Conservation (phyloP, 352 stramenopile species). For the Bremia lactucae region DNA sequence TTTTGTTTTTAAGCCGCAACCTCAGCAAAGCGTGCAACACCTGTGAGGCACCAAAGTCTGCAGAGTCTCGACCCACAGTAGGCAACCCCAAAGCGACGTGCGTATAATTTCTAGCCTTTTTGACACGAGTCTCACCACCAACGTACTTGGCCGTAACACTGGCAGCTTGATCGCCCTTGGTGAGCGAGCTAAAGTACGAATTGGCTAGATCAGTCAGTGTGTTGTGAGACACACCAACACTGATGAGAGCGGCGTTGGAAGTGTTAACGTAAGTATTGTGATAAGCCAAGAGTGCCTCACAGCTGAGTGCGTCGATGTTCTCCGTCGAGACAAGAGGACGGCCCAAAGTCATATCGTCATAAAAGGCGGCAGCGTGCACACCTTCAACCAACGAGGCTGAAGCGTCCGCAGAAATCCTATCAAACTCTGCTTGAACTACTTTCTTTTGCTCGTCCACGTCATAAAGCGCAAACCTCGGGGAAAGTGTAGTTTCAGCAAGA, state of each 20-base stretch:
- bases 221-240: slow-evolving; percentile 49
- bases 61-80: slow-evolving; percentile 32
- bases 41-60: slow-evolving; percentile 40
- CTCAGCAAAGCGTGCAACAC: slow-evolving; percentile 61
- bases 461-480: slow-evolving; percentile 67
- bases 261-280: slow-evolving; percentile 66
- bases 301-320: slow-evolving; percentile 41
- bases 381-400: slow-evolving; percentile 39
- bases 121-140: slow-evolving; percentile 67
- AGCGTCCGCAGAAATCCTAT: slow-evolving; percentile 29
- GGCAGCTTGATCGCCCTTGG: slow-evolving; percentile 15
- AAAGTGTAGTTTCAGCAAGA: slow-evolving; percentile 67
- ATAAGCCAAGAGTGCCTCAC: slow-evolving; percentile 44
- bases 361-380: slow-evolving; percentile 70
- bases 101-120: slow-evolving; percentile 46
- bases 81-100: slow-evolving; percentile 68
- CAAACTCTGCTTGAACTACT: slow-evolving; percentile 44
- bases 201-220: slow-evolving; percentile 55
- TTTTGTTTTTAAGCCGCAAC: slow-evolving; percentile 51
- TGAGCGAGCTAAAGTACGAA: slow-evolving; percentile 44
- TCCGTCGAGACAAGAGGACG: slow-evolving; percentile 35
- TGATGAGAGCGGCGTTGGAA: slow-evolving; percentile 44
- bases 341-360: slow-evolving; percentile 65
- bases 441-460: slow-evolving; percentile 69
- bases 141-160: slow-evolving; percentile 48